These are phyloP conservation scores for Phaeosphaeria sp. DNA, from an alignment of 2,329 filamentous ascomycete species.

Conservation along the genomic window DNA sequence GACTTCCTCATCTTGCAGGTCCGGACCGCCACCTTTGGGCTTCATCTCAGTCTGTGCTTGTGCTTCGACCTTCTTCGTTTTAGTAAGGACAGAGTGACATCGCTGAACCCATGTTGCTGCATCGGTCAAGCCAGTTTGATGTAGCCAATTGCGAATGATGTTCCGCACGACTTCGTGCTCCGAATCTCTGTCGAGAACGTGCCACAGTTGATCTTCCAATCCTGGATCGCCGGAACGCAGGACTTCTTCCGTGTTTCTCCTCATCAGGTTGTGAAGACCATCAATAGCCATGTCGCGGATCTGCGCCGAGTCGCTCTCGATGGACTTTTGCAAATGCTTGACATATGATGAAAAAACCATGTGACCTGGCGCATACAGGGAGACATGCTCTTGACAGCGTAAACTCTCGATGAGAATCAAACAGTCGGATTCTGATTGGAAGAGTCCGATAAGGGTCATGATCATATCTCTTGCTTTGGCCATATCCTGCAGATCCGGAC, in stretches of 20 bases:
- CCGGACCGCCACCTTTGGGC: constrained; percentile 64
- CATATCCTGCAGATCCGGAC: constrained; percentile 92
- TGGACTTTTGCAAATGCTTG: constrained; percentile 76
- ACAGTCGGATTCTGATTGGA: constrained; percentile 75
- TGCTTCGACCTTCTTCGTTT: constrained; percentile 76
- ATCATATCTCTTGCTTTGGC: constrained; percentile 92
- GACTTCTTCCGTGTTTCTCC: constrained; percentile 84
- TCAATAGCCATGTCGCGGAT: constrained; percentile 84
- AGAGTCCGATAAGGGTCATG: constrained; percentile 82
- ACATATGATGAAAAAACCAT: constrained; percentile 88
- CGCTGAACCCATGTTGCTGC: constrained; percentile 86
- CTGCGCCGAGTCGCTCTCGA: constrained; percentile 72
- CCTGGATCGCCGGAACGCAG: constrained; percentile 76
- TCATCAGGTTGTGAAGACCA: constrained; percentile 94
- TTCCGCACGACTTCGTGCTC: constrained; percentile 81
- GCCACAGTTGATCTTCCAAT: constrained; percentile 91
- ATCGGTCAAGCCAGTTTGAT: constrained; percentile 82
- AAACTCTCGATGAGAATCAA: constrained; percentile 78
- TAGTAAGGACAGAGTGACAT: constrained; percentile 87
- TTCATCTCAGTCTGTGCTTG: constrained; percentile 57
- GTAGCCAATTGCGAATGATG: constrained; percentile 91
- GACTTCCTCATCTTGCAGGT: constrained; percentile 94
- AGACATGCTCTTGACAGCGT: constrained; percentile 86
- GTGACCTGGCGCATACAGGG: constrained; percentile 86
- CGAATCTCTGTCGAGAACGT: constrained; percentile 80